phyloP scores from a whole-genome alignment of 163 green algal genomes.

The Trebouxiophyceae sp. region DNA sequence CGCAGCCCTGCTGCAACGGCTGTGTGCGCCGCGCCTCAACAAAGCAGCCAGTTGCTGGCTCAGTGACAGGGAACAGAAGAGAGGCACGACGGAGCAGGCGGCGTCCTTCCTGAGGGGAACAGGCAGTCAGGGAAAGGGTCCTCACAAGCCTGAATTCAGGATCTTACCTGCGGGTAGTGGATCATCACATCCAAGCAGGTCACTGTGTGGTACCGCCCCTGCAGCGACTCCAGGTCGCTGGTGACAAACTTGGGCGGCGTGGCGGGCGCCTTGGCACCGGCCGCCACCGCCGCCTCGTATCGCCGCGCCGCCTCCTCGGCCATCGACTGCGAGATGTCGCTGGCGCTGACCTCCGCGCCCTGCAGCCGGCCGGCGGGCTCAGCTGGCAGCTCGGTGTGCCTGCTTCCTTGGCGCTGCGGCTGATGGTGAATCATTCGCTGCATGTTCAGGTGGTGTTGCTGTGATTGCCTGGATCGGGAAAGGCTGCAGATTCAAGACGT shows the following conservation, averaged over 20 bases:
- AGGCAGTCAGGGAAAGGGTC: not conserved
- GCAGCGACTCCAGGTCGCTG: slow-evolving; percentile 80
- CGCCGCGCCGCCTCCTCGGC: slow-evolving; percentile 62
- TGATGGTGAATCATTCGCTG: too few species aligned
- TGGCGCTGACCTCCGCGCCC: slow-evolving; percentile 75
- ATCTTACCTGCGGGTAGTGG: slow-evolving; percentile 86
- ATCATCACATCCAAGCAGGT: slow-evolving; percentile 98
- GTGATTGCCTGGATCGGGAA: too few species aligned
- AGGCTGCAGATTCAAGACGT: too few species aligned
- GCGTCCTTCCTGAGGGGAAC: not conserved
- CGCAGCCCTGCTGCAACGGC: too few species aligned
- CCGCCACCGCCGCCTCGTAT: slow-evolving; percentile 49
- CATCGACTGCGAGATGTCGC: slow-evolving; percentile 93
- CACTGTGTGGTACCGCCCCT: slow-evolving; percentile 87
- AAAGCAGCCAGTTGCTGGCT: not conserved
- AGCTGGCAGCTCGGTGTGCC: too few species aligned
- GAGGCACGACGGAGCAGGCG: not conserved
- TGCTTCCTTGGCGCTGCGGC: too few species aligned
- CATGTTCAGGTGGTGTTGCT: too few species aligned
- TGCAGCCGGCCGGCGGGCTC: too few species aligned
- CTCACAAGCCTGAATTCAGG: not conserved
- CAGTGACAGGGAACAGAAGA: not conserved
- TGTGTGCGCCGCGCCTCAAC: too few species aligned
- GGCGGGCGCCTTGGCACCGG: slow-evolving; percentile 25
- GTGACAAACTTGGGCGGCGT: slow-evolving; percentile 78